Evolutionary conservation across 2,329 filamentous ascomycete species (phyloP).

Genomic region (Emericellopsis cladophorae): DNA sequence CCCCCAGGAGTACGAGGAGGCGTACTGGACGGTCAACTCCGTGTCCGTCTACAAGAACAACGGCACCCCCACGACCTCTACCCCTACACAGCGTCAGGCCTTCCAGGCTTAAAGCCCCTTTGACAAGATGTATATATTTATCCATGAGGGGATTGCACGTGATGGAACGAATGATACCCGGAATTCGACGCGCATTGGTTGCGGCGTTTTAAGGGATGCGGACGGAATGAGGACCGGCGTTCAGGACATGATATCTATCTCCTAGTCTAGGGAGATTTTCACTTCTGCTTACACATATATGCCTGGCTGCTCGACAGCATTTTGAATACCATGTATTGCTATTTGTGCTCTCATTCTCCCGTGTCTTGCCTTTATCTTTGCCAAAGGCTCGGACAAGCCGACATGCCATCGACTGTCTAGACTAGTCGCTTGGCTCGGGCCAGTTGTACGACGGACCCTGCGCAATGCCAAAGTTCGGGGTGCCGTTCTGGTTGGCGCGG

Average conservation of each 20-base stretch:
- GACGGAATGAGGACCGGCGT: too few species aligned
- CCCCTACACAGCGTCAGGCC: conserved; percentile 6
- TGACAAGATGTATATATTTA: neutral
- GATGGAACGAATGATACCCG: neutral
- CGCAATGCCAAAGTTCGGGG: conserved; percentile 34
- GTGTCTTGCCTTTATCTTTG: too few species aligned
- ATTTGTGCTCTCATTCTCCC: too few species aligned
- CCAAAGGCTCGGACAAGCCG: too few species aligned
- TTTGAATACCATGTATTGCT: too few species aligned
- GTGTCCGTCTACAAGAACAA: conserved; percentile 45
- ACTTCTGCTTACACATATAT: too few species aligned
- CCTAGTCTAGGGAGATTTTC: too few species aligned
- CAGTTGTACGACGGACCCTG: conserved; percentile 10
- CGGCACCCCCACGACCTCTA: conserved; percentile 1
- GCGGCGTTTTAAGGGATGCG: neutral
- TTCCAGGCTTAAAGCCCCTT: conserved; percentile 7
- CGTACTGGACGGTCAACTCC: conserved; percentile 68
- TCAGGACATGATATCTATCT: too few species aligned
- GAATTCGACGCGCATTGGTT: neutral
- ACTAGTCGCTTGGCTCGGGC: conserved; percentile 8
- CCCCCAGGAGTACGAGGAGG: conserved; percentile 55
- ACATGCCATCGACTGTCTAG: too few species aligned
- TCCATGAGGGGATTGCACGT: neutral
- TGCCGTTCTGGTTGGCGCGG: conserved; percentile 36
- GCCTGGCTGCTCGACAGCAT: too few species aligned